These are phyloP conservation scores for Epichloe brachyelytri DNA, from an alignment of 2,329 filamentous ascomycete genomes.

Conservation along the genomic window DNA sequence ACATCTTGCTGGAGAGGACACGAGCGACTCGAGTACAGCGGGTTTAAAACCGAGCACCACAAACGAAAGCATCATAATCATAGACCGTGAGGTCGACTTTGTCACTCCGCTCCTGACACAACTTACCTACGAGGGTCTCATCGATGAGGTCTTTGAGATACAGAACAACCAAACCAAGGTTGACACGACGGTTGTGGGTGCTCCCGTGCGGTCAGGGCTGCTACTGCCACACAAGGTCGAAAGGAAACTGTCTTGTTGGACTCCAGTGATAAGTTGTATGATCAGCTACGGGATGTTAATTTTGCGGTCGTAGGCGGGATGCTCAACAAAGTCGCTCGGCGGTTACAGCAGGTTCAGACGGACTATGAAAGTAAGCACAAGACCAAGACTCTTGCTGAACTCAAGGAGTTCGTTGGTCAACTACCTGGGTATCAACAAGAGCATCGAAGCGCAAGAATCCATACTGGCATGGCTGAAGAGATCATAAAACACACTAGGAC, in stretches of 20 bases:
- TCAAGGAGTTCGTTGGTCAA: conserved; percentile 91
- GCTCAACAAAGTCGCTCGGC: conserved; percentile 80
- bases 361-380: conserved; percentile 87
- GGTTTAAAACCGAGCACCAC: conserved; percentile 74
- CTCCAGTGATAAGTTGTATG: conserved; percentile 77
- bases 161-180: conserved; percentile 87
- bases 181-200: conserved; percentile 77
- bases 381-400: conserved; percentile 77
- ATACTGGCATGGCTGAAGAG: conserved; percentile 85
- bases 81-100: conserved; percentile 90
- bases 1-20: conserved; percentile 65
- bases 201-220: conserved; percentile 48
- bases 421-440: conserved; percentile 86
- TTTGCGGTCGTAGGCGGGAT: conserved; percentile 87
- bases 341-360: conserved; percentile 66
- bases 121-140: conserved; percentile 87
- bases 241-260: conserved; percentile 86
- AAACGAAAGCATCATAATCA: conserved; percentile 83
- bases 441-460: conserved; percentile 81
- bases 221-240: conserved; percentile 43
- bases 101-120: conserved; percentile 87
- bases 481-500: conserved; percentile 87
- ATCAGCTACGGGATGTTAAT: conserved; percentile 79
- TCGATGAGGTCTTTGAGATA: conserved; percentile 88
- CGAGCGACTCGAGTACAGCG: conserved; percentile 44